Evolutionary conservation across 1,284 basidiomycete species (phyloP).

Genomic region (Trichosporon ovoides): DNA sequence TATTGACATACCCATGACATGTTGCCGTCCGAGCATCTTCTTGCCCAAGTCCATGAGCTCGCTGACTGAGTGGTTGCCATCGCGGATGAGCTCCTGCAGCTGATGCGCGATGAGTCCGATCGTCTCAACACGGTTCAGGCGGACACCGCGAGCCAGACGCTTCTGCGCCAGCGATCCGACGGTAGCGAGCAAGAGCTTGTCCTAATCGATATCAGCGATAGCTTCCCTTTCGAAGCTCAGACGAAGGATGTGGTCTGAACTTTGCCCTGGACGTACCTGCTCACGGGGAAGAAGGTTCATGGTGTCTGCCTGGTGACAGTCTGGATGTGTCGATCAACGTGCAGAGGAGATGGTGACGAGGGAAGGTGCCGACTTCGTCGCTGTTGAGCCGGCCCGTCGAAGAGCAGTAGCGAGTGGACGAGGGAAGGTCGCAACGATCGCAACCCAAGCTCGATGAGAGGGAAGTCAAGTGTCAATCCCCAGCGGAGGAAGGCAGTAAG

Average conservation of each 20-base stretch:
- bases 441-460: no score
- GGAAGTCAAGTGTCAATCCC: no score
- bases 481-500: no score
- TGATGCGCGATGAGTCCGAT: conserved; percentile 84
- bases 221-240: no score
- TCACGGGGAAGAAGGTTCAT: conserved; percentile 45
- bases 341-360: conserved; percentile 18
- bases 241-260: no score
- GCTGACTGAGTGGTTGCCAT: conserved; percentile 81
- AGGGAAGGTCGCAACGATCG: no score
- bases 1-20: conserved; percentile 60
- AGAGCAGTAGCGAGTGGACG: no score
- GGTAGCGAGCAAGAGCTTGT: conserved; percentile 54
- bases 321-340: no score
- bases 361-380: no score
- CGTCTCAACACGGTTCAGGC: conserved; percentile 81
- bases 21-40: conserved; percentile 75
- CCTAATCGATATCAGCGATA: conserved; percentile 27
- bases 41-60: conserved; percentile 91
- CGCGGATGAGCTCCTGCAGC: conserved; percentile 90
- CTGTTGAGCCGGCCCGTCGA: no score
- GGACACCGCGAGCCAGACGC: conserved; percentile 82
- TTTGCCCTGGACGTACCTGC: conserved; percentile 30
- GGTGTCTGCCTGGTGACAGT: background rate
- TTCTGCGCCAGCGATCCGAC: conserved; percentile 86